Evolutionary conservation across 2,329 filamentous ascomycete genomes (phyloP).

Genomic region (Delphinella strobiligena): DNA sequence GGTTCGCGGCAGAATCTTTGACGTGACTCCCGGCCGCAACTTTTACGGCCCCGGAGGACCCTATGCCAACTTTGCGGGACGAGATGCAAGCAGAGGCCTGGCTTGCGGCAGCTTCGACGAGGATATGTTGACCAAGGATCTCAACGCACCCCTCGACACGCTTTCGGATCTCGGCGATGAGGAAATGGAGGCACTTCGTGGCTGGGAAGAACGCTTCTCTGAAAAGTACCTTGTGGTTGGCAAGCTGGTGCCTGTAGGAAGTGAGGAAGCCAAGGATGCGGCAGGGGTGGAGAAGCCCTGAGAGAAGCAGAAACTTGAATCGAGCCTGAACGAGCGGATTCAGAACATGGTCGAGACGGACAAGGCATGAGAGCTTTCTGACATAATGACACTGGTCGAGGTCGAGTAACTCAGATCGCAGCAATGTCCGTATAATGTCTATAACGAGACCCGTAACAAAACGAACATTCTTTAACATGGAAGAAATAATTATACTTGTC

Average conservation of each 20-base stretch:
- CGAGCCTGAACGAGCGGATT: neutral
- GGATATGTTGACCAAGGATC: constrained; percentile 86
- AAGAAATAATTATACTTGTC: too few relatives aligned
- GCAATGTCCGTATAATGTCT: too few relatives aligned
- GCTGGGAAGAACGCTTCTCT: constrained; percentile 87
- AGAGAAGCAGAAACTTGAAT: neutral
- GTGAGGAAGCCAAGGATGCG: constrained; percentile 40
- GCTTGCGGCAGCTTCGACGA: constrained; percentile 88
- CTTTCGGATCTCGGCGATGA: constrained; percentile 60
- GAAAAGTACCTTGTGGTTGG: constrained; percentile 97
- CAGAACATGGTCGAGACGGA: too few relatives aligned
- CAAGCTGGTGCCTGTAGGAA: constrained; percentile 57
- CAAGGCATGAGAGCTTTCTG: too few relatives aligned
- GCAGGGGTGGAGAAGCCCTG: constrained; percentile 1
- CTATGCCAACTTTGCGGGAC: constrained; percentile 90
- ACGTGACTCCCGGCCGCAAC: constrained; percentile 74
- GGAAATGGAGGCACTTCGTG: constrained; percentile 69
- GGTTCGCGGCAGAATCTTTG: constrained; percentile 85
- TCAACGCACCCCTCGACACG: constrained; percentile 70
- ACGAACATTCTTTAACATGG: too few relatives aligned
- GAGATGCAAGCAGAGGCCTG: constrained; percentile 78
- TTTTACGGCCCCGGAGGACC: constrained; percentile 95
- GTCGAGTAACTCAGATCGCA: too few relatives aligned
- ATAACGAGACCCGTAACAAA: too few relatives aligned
- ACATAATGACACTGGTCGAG: too few relatives aligned